These are phyloP conservation scores for Vitis hybrid DNA, from an alignment of 177 flowering plant genomes.

Conservation along the genomic window DNA sequence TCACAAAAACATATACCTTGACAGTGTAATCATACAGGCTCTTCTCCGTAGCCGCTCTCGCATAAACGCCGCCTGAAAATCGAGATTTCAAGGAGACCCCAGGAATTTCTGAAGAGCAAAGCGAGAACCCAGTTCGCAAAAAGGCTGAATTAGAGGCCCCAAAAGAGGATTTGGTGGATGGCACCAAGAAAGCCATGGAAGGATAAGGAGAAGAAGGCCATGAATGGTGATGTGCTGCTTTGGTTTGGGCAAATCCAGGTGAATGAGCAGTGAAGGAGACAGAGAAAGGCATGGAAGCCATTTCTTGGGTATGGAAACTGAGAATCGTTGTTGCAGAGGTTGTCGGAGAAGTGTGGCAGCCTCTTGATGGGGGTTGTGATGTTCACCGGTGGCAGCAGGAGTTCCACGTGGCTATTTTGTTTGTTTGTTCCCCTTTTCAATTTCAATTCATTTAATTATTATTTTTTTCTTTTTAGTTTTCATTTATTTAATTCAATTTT, in stretches of 20 bases:
- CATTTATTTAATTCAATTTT: too few species aligned
- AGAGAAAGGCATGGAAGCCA: constrained; percentile 37
- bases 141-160: constrained; percentile 47
- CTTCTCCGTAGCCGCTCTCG: constrained; percentile 80
- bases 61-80: constrained; percentile 38
- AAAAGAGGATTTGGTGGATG: constrained; percentile 31
- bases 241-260: constrained; percentile 16
- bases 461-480: too few species aligned
- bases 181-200: constrained; percentile 22
- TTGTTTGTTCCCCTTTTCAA: background rate
- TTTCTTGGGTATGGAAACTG: constrained; percentile 12
- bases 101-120: constrained; percentile 21
- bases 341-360: too few species aligned
- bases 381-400: background rate
- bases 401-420: background rate
- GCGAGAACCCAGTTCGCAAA: constrained; percentile 36
- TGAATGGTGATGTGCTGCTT: background rate
- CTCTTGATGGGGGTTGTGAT: too few species aligned
- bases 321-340: background rate
- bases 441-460: too few species aligned
- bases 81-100: constrained; percentile 35
- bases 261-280: constrained; percentile 26
- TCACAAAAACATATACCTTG: constrained; percentile 44
- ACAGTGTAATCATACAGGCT: constrained; percentile 75
- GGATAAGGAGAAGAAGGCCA: constrained; percentile 20